phyloP scores from a whole-genome alignment of 805 yeast species.

The Naumovozyma baii region DNA sequence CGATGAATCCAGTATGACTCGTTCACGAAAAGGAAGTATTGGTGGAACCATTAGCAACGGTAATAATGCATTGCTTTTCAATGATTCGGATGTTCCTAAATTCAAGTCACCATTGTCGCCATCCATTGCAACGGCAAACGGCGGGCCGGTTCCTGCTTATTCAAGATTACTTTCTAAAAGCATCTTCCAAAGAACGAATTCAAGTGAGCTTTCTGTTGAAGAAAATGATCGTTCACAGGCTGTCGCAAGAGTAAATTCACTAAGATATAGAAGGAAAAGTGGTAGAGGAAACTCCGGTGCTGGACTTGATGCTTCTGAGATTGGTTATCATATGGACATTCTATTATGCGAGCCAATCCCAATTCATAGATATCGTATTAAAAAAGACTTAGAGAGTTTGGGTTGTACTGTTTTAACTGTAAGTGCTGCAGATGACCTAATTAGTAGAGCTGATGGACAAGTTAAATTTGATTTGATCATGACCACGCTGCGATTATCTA shows the following conservation, averaged over 20 bases:
- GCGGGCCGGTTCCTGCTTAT: background rate
- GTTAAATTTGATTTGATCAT: slow-evolving; percentile 78
- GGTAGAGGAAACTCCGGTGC: slow-evolving; percentile 20
- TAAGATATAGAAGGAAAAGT: slow-evolving; percentile 23
- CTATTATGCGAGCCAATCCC: slow-evolving; percentile 84
- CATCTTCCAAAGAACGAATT: slow-evolving; percentile 21
- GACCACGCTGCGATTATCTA: slow-evolving; percentile 60
- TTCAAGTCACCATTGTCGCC: slow-evolving; percentile 26
- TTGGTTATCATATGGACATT: slow-evolving; percentile 44
- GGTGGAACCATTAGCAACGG: slow-evolving; percentile 3
- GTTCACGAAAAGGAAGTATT: slow-evolving; percentile 18
- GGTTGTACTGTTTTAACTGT: slow-evolving; percentile 79
- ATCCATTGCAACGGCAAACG: slow-evolving; percentile 3
- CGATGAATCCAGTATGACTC: slow-evolving; percentile 7
- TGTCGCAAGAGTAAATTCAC: slow-evolving; percentile 21
- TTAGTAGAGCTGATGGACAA: slow-evolving; percentile 71
- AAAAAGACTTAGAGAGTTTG: slow-evolving; percentile 49
- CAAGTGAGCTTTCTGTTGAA: slow-evolving; percentile 15
- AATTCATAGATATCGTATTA: slow-evolving; percentile 59
- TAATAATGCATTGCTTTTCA: slow-evolving; percentile 8
- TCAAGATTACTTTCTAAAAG: background rate
- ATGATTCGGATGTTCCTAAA: slow-evolving; percentile 18
- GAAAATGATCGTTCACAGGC: slow-evolving; percentile 22
- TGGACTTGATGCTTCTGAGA: slow-evolving; percentile 4
- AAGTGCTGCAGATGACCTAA: slow-evolving; percentile 70